Evolutionary conservation across 495 filamentous ascomycete species (phyloP).

Genomic region (Parathielavia hyrcaniae): DNA sequence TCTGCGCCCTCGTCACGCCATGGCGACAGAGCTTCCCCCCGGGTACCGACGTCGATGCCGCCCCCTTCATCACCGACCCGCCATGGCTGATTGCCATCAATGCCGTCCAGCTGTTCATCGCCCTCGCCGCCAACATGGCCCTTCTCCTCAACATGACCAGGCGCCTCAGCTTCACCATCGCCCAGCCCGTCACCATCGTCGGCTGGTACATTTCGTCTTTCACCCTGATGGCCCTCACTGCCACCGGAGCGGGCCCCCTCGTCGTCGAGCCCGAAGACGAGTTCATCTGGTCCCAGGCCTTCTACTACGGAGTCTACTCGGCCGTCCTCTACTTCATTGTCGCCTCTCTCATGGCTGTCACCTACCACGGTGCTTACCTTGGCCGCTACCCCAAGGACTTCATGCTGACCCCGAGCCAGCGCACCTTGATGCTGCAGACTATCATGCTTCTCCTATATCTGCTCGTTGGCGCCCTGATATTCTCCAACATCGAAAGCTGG

Average conservation of each 20-base stretch:
- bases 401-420: constrained; percentile 63
- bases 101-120: constrained; percentile 62
- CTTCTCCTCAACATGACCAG: constrained; percentile 82
- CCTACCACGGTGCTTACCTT: constrained; percentile 56
- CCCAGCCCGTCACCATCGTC: constrained; percentile 60
- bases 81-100: constrained; percentile 69
- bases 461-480: constrained; percentile 65
- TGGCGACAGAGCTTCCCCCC: constrained; percentile 64
- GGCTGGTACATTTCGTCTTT: constrained; percentile 62
- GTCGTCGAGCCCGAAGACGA: constrained; percentile 42
- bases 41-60: constrained; percentile 42
- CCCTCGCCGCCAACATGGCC: constrained; percentile 63
- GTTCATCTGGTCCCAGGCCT: constrained; percentile 62
- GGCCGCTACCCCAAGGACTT: constrained; percentile 66
- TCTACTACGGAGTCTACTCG: constrained; percentile 75
- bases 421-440: constrained; percentile 84
- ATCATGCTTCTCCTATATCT: constrained; percentile 73
- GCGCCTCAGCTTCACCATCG: constrained; percentile 69
- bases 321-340: constrained; percentile 71
- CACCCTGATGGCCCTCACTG: constrained; percentile 53
- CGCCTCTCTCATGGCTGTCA: constrained; percentile 61
- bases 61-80: constrained; percentile 57
- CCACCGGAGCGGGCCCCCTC: constrained; percentile 49
- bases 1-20: constrained; percentile 65
- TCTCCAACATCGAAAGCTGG: constrained; percentile 69